Conservation (phyloP, 257 asterid genomes). For the Solanum dulcamara region DNA sequence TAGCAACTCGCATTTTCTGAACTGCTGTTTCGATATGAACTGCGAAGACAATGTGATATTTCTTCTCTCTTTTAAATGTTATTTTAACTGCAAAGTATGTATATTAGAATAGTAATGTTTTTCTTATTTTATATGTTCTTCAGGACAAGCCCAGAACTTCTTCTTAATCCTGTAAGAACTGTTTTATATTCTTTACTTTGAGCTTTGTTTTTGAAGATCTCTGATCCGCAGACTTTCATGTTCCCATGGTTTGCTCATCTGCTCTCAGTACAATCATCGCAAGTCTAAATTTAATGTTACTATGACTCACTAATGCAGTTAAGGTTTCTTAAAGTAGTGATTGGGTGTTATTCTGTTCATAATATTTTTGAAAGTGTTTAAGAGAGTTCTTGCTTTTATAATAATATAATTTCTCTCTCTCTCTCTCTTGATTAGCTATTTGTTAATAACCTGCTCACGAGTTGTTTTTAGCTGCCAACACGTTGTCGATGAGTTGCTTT, state of each 20-base stretch:
- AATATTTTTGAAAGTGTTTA: not conserved
- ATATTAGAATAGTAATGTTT: not conserved
- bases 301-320: not conserved
- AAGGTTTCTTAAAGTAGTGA: not conserved
- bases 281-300: not conserved
- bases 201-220: not conserved
- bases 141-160: slow-evolving; percentile 99
- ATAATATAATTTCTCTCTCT: not conserved
- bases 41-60: not conserved
- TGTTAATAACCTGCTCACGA: not conserved
- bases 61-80: not conserved
- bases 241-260: not conserved
- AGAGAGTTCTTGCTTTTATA: not conserved
- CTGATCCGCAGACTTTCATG: not conserved
- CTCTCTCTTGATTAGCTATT: not conserved
- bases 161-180: slow-evolving; percentile 85
- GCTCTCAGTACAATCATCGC: not conserved
- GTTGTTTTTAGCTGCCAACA: not conserved
- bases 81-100: not conserved
- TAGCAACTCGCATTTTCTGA: not conserved
- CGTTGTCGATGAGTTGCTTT: not conserved
- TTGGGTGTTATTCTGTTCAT: not conserved
- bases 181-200: not conserved
- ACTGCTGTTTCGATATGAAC: not conserved
- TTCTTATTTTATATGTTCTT: slow-evolving; percentile 23